Base-by-base conservation (phyloP, 2,329 filamentous ascomycete species). In the Mariannaea sp. region DNA sequence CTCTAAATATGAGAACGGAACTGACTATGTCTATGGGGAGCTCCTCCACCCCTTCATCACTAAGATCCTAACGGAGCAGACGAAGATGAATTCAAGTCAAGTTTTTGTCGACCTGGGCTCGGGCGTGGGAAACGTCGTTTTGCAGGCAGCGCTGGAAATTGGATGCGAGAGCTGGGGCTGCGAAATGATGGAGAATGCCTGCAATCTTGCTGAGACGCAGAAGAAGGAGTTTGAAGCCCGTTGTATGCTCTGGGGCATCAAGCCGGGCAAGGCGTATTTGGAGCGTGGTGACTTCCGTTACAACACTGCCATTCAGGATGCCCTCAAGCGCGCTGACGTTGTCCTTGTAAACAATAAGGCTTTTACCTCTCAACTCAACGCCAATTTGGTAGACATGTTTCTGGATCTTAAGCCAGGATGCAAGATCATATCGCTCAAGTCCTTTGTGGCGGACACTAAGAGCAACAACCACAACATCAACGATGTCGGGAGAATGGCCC, bases 291-390 rank as follows among this genome's bases (percentile, higher is more conserved):
- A 96, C 69, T 97, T 99, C 67, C 84, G 92, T 8, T 84, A 86
- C 59, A 89, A 88, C 61, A 71, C 81, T 13, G 79, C 80, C 53
- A 90, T 97, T 42, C 80, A 86, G 55, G 80, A 85, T 19, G 86
- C 87, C 7, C 80, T 99, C 43, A 87, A 88, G 70, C 84, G 87
- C 49, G 93, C 94, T 2, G 94, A 99, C 69, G 92, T 97, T n/a
- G 84, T 99, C 14, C 82, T 99, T 20, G 93, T 97, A 65, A 99
- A 99, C 77, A 99, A 99, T 74, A 92, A 97, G 73, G 94, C 92
- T 2, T 99, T 99, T 73, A 92, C 88, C 5, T 87, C 92, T 12
- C 81, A 87, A 63, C 82, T 97, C 49, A 99, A 97, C 73, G 88
- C 90, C 67, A 84, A 85, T 57, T 79, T 99, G 39, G 84, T 93